Conservation (phyloP, 768 basidiomycete species). For the Hemileccinum rubropunctum region DNA sequence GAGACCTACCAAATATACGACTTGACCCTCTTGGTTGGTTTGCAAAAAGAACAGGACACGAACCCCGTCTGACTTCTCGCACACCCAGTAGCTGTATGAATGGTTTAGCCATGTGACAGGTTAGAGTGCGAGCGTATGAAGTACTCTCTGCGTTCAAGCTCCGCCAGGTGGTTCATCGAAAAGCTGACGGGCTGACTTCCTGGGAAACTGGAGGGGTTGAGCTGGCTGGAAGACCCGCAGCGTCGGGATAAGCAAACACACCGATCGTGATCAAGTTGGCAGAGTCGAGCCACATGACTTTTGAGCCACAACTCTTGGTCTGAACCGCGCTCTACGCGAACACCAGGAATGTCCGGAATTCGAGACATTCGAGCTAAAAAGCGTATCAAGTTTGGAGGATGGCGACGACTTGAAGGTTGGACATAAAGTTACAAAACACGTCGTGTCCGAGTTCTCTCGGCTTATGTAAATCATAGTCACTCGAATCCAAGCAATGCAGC, state of each 20-base stretch:
- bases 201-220: slow-evolving; percentile 64
- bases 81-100: slow-evolving; percentile 87
- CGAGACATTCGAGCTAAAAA: slow-evolving; percentile 39
- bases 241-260: slow-evolving; percentile 29
- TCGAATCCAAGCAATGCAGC: slow-evolving; percentile 11
- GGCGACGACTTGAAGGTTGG: not conserved
- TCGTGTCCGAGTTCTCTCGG: not conserved
- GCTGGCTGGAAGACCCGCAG: not conserved
- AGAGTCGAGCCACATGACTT: slow-evolving; percentile 58
- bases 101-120: slow-evolving; percentile 12
- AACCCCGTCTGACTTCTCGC: slow-evolving; percentile 97
- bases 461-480: slow-evolving; percentile 20
- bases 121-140: not conserved
- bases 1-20: slow-evolving; percentile 70
- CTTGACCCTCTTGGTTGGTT: slow-evolving; percentile 54
- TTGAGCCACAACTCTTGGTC: slow-evolving; percentile 68
- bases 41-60: slow-evolving; percentile 83
- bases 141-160: slow-evolving; percentile 84
- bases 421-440: no score
- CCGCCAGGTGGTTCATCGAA: slow-evolving; percentile 58
- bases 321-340: slow-evolving; percentile 49
- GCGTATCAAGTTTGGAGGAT: not conserved
- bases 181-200: slow-evolving; percentile 97
- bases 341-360: slow-evolving; percentile 73
- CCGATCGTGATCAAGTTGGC: slow-evolving; percentile 64